Evolutionary conservation across 306 rosid genomes (phyloP).

Genomic region (Cucurbita maxima): DNA sequence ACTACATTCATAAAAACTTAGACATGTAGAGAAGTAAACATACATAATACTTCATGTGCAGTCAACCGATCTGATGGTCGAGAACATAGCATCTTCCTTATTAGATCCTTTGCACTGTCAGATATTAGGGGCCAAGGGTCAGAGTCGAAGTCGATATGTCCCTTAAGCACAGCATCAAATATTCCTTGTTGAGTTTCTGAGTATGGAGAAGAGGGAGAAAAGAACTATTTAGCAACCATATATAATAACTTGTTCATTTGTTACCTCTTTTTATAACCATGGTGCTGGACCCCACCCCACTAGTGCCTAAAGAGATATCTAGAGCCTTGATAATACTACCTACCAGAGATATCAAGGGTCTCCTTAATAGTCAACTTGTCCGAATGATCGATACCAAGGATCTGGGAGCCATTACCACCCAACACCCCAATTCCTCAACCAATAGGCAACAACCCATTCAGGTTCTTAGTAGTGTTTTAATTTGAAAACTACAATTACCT

Average conservation of each 20-base stretch:
- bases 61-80: slow-evolving; percentile 51
- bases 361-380: neutral
- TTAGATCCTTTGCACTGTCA: slow-evolving; percentile 54
- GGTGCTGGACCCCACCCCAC: neutral
- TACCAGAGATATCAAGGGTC: neutral
- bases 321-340: neutral
- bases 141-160: slow-evolving; percentile 58
- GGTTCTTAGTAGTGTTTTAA: neutral
- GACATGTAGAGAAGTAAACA: slow-evolving; percentile 12
- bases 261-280: neutral
- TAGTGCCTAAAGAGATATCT: neutral
- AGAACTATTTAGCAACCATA: slow-evolving; percentile 2
- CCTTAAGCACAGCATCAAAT: slow-evolving; percentile 73
- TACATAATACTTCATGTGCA: slow-evolving; percentile 81
- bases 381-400: neutral
- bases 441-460: slow-evolving; percentile 1
- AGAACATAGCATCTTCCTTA: slow-evolving; percentile 62
- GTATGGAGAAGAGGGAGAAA: slow-evolving; percentile 24
- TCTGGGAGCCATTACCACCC: neutral
- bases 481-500: slow-evolving; percentile 23
- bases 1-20: neutral
- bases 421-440: neutral
- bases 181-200: slow-evolving; percentile 81
- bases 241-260: neutral
- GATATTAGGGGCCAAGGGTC: slow-evolving; percentile 75